Conservation (phyloP, 257 asterid species). For the Capsicum pubescens region DNA sequence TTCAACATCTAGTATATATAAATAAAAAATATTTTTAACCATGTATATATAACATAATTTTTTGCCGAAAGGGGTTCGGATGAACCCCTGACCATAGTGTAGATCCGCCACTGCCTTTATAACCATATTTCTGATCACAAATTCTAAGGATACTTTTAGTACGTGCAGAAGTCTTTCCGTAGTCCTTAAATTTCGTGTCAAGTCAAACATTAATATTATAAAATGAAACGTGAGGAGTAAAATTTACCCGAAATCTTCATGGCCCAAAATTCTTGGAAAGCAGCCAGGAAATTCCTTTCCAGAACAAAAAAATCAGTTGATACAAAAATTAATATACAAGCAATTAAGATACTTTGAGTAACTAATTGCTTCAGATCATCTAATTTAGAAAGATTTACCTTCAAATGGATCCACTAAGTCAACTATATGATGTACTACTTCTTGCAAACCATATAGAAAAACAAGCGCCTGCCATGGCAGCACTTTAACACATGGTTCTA, state of each 20-base stretch:
- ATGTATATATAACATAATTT: too few species aligned
- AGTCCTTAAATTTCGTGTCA: neutral
- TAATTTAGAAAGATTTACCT: conserved; percentile 56
- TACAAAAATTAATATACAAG: neutral
- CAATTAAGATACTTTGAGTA: neutral
- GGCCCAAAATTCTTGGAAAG: conserved; percentile 79
- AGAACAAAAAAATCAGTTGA: neutral
- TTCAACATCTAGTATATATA: too few species aligned
- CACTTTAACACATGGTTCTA: neutral
- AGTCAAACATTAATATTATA: neutral
- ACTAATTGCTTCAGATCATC: neutral
- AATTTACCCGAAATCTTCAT: conserved; percentile 79
- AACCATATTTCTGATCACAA: neutral
- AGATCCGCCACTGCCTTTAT: neutral
- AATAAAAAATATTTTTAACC: too few species aligned
- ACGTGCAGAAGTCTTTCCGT: neutral
- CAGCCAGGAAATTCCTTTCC: conserved; percentile 60
- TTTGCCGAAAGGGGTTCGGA: too few species aligned
- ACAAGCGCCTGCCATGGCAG: neutral
- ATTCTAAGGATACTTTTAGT: neutral
- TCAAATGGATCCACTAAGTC: conserved; percentile 92
- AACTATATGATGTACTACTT: conserved; percentile 88
- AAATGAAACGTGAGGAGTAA: neutral
- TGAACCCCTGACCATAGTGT: too few species aligned
- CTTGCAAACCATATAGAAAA: conserved; percentile 48